A percentile compares a stretch with the other conserved stretches of the same genome.
Evolutionary conservation across 2,329 filamentous ascomycete species (phyloP).

Genomic region (Aureobasidium sp.): DNA sequence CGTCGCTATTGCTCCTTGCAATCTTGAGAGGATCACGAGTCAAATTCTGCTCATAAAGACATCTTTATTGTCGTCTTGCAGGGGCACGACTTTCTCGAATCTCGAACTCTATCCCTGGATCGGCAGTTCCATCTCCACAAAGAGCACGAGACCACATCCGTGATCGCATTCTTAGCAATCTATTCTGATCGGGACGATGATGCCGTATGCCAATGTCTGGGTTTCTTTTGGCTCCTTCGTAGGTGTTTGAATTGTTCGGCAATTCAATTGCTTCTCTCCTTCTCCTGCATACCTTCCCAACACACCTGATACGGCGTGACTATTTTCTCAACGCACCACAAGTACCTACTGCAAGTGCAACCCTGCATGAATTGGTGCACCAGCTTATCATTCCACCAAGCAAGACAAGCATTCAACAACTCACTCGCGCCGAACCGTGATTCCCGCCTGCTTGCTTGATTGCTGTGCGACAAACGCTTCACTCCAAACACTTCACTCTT

Average conservation of each 20-base stretch:
- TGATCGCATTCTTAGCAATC: background rate
- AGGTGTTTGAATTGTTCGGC: background rate
- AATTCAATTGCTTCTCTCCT: background rate
- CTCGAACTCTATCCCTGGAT: background rate
- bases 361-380: background rate
- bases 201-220: constrained; percentile 10
- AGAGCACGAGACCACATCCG: constrained; percentile 11
- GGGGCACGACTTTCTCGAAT: no score
- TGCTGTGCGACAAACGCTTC: constrained; percentile 10
- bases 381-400: background rate
- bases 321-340: background rate
- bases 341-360: background rate
- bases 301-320: background rate
- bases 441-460: background rate
- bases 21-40: no score
- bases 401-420: constrained; percentile 5
- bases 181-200: background rate
- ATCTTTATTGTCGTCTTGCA: no score
- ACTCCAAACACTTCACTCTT: background rate
- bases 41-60: no score
- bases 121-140: constrained; percentile 1
- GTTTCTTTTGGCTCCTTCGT: background rate
- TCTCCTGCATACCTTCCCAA: background rate
- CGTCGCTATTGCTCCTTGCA: no score
- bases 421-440: background rate